Base-by-base conservation (phyloP, 2,329 filamentous ascomycete genomes). In the Colletotrichum caudatum region DNA sequence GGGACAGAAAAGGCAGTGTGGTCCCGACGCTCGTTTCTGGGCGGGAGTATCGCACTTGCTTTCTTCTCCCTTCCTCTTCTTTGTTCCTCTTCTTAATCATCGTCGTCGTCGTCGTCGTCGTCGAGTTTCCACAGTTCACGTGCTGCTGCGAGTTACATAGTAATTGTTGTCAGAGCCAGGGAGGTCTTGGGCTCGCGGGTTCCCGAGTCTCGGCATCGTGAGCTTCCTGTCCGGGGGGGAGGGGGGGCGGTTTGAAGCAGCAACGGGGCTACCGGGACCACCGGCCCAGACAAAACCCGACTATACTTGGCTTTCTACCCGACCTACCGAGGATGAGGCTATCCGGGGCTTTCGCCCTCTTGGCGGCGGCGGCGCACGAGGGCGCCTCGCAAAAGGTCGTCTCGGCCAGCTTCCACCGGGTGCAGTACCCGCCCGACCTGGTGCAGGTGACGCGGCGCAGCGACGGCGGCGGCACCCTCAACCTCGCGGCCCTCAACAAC, bases 401-500 rank as follows among this genome's bases (percentile, higher is more conserved):
- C 46, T 69, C 66, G 16, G 51, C 70, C 61, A 54, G 37, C 41
- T 66, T 72, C 41, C 58, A 56, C 37, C 46, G 53, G 18, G 23
- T 71, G 8, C 37, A 70, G 9, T 53, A 62, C 16, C 70, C 61
- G 8, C 48, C 29, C 1, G 62, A 72, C 20, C 56, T 65, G 50
- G 44, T 48, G 9, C 66, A 71, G 46, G 60, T 72, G 33, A 71
- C 70, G 39, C 66, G 67, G 23, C 70, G 70, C 29, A 29, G 29
- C 29, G 26, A 29, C 26, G 3, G 29, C 26, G 3, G 29, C 65
- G 76, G 74, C 50, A 75, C 75, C 29, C 54, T 81, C n/a, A 69
- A 70, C 46, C 77, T 88, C 46, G 79, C 76, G 11, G 80, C 80
- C 41, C 59, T 84, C 77, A 90, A 90, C 79, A 88, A 88, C 73